phyloP scores from a whole-genome alignment of 2,329 filamentous ascomycete genomes.

The Aspergillus uvarum region DNA sequence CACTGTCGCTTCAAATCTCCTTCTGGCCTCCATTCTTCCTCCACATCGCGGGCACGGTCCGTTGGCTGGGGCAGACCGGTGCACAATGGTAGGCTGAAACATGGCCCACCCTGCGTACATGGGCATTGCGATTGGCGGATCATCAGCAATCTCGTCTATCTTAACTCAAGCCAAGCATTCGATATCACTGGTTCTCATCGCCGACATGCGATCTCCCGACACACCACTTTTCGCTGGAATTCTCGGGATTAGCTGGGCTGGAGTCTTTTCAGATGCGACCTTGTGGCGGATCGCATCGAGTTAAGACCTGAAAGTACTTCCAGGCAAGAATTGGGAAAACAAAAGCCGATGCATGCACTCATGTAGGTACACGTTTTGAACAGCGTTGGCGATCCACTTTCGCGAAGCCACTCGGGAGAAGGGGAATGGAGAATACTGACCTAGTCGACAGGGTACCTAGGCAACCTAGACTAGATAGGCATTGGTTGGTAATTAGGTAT shows the following conservation, averaged over 20 bases:
- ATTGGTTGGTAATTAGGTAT: background rate
- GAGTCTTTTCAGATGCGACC: background rate
- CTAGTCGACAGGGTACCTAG: background rate
- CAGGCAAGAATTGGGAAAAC: background rate
- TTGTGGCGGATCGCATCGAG: background rate
- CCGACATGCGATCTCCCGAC: constrained; percentile 2
- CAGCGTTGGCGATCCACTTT: background rate
- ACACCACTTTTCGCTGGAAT: background rate
- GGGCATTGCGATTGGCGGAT: background rate
- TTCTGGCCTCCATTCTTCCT: background rate
- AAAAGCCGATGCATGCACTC: too few species aligned
- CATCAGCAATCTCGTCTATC: background rate
- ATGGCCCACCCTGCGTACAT: background rate
- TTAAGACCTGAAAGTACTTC: background rate
- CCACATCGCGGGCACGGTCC: constrained; percentile 16
- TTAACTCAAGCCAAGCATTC: constrained; percentile 1
- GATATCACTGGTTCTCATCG: background rate
- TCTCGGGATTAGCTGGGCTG: background rate
- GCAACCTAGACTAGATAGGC: background rate
- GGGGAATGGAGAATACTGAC: background rate
- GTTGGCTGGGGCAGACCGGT: constrained; percentile 14
- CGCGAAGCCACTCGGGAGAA: background rate
- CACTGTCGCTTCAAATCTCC: background rate
- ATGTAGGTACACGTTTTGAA: background rate
- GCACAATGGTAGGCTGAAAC: constrained; percentile 15